These are phyloP conservation scores for Aaosphaeria arxii DNA, from an alignment of 2,329 filamentous ascomycete species.

Conservation along the genomic window DNA sequence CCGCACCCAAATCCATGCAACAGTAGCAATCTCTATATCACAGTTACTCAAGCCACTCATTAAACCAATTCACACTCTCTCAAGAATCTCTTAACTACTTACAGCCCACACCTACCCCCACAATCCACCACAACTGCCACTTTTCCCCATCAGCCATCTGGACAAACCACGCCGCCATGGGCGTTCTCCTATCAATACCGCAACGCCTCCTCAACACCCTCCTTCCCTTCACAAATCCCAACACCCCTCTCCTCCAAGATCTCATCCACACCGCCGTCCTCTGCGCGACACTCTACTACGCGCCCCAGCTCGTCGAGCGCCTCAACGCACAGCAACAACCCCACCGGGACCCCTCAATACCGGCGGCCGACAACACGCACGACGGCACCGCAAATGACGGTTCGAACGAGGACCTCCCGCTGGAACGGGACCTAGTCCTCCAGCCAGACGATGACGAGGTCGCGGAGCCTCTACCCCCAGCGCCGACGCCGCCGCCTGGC, in stretches of 20 bases:
- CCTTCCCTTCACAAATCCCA: conserved; percentile 47
- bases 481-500: conserved; percentile 25
- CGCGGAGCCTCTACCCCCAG: conserved; percentile 16
- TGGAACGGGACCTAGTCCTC: conserved; percentile 24
- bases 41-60: too few species aligned
- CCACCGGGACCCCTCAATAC: conserved; percentile 5
- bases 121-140: too few species aligned
- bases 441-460: conserved; percentile 20
- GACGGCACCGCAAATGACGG: conserved; percentile 1
- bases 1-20: too few species aligned
- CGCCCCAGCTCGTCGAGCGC: conserved; percentile 44
- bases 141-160: neutral
- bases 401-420: conserved; percentile 13
- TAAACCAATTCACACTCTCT: too few species aligned
- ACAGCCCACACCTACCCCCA: too few species aligned
- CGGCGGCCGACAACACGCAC: neutral
- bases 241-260: conserved; percentile 47
- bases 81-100: too few species aligned
- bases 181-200: conserved; percentile 23
- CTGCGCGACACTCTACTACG: conserved; percentile 46
- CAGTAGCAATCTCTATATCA: too few species aligned
- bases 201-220: conserved; percentile 40
- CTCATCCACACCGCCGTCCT: conserved; percentile 45
- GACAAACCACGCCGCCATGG: conserved; percentile 17
- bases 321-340: conserved; percentile 20